These are phyloP conservation scores for Aspergillus carlsbadensis DNA, from an alignment of 495 filamentous ascomycete species.

Conservation along the genomic window DNA sequence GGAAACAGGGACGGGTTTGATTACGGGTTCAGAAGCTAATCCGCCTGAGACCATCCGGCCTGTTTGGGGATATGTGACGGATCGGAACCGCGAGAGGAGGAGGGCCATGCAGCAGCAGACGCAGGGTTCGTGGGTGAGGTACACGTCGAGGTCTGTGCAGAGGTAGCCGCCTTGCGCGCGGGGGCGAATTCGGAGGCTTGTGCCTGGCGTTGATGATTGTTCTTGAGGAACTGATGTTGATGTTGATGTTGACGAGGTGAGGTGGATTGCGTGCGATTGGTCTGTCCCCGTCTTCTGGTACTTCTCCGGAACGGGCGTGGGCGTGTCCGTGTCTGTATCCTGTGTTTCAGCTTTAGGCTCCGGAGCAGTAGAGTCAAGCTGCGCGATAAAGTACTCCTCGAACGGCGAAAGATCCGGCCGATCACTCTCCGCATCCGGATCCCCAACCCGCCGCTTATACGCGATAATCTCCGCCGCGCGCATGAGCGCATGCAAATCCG, in stretches of 20 bases:
- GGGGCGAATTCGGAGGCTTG: slow-evolving; percentile 39
- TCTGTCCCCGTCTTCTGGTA: slow-evolving; percentile 20
- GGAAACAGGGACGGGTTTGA: slow-evolving; percentile 17
- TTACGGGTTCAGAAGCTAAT: slow-evolving; percentile 37
- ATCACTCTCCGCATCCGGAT: slow-evolving; percentile 2
- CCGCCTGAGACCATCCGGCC: slow-evolving; percentile 42
- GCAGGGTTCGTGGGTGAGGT: slow-evolving; percentile 91
- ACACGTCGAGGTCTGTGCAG: slow-evolving; percentile 86
- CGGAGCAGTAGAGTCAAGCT: slow-evolving; percentile 12
- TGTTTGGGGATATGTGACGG: slow-evolving; percentile 70
- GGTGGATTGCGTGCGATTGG: not conserved
- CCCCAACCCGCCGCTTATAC: slow-evolving; percentile 52
- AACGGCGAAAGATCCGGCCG: slow-evolving; percentile 29
- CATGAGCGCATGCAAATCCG: slow-evolving; percentile 79
- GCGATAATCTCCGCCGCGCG: slow-evolving; percentile 87
- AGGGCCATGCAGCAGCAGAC: slow-evolving; percentile 96
- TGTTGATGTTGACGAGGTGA: not conserved
- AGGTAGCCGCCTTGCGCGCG: slow-evolving; percentile 77
- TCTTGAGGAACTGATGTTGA: not conserved
- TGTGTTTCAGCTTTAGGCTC: not conserved
- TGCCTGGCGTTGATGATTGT: slow-evolving; percentile 1
- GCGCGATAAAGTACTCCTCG: slow-evolving; percentile 39
- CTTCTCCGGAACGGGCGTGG: slow-evolving; percentile 21
- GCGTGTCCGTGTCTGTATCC: not conserved
- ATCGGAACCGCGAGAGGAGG: slow-evolving; percentile 83